Evolutionary conservation across 2,329 filamentous ascomycete species (phyloP).

Genomic region (Monosporascus sp.): DNA sequence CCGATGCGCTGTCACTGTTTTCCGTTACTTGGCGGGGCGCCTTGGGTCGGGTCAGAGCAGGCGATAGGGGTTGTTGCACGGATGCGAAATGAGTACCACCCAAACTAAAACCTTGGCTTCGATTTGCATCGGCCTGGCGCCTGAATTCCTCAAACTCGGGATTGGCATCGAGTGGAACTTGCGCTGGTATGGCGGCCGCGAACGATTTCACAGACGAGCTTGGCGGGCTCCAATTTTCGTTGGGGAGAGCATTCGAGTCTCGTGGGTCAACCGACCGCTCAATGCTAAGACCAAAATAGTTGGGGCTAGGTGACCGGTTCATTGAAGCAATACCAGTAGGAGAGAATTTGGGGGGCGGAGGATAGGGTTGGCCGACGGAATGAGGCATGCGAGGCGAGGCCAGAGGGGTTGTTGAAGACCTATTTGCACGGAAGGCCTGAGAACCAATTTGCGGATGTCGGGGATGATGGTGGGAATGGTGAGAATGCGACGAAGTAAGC

Average conservation of each 20-base stretch:
- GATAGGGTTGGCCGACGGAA: slow-evolving; percentile 50
- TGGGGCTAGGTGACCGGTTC: slow-evolving; percentile 60
- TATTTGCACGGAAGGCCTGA: slow-evolving; percentile 35
- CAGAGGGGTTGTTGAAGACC: slow-evolving; percentile 44
- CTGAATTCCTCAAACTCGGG: slow-evolving; percentile 78
- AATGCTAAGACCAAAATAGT: slow-evolving; percentile 78
- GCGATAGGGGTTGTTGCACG: slow-evolving; percentile 18
- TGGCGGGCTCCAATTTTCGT: slow-evolving; percentile 70
- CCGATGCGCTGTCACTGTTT: slow-evolving; percentile 37
- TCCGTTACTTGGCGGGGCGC: slow-evolving; percentile 45
- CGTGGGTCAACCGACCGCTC: slow-evolving; percentile 56
- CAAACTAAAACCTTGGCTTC: slow-evolving; percentile 44
- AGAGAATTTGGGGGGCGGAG: slow-evolving; percentile 41
- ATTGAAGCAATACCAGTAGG: slow-evolving; percentile 31
- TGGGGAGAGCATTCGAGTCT: slow-evolving; percentile 58
- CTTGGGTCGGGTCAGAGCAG: slow-evolving; percentile 33
- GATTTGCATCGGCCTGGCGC: slow-evolving; percentile 64
- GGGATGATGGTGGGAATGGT: slow-evolving; percentile 17
- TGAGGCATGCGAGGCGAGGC: slow-evolving; percentile 47
- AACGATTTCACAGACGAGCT: slow-evolving; percentile 68
- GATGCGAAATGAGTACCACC: slow-evolving; percentile 41
- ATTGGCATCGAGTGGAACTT: slow-evolving; percentile 68
- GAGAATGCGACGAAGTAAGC: slow-evolving; percentile 23
- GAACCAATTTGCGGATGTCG: slow-evolving; percentile 35
- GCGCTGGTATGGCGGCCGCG: slow-evolving; percentile 60